Base-by-base conservation (phyloP, 805 yeast species). In the Starmerella lactis-condensi region DNA sequence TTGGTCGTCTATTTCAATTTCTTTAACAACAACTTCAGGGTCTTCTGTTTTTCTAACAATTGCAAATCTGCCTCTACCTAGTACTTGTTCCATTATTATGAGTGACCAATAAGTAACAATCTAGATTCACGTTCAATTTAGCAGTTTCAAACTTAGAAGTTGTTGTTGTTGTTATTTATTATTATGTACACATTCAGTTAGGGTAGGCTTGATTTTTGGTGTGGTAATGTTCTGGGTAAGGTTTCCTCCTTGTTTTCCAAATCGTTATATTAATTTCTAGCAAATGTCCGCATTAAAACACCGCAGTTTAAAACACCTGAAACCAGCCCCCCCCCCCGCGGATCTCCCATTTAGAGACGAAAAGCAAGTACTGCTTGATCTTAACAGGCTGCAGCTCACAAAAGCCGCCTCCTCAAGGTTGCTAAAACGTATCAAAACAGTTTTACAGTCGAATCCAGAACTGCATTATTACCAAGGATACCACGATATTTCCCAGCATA, bases 401-500 rank as follows among this genome's bases (percentile, higher is more conserved):
- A 42, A 23, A 41, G 54, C 13, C 53, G 58, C 38, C 34, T 50
- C 26, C 42, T 44, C 28, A 31, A 29, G 35, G n/a, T 51, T 71
- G 4, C 34, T 34, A 21, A 31, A 32, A 17, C 40, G 47, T 15
- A 39, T 45, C 12, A 31, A 65, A 10, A 56, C 58, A 13, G 58
- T 81, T 2, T 57, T 89, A 10, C 54, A 79, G 24, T 61, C 59
- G 11, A 57, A 72, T 41, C 83, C 83, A 0, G 45, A 52, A 3
- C 56, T 83, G 25, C 60, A 68, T 36, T 85, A 85, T 52, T 85
- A 82, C 51, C 98, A 85, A 53, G 98, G 98, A 0, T 79, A 65
- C 51, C 96, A 85, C 52, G 96, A 89, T 45, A 59, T 89, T 14
- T 82, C 79, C 1, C 47, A 74, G 12, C 66, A 74, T 1, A 67